Percentiles rank a stretch among this genome's conserved stretches.
phyloP scores from a whole-genome alignment of 164 flowering plant species.

The Pachysandra terminalis region DNA sequence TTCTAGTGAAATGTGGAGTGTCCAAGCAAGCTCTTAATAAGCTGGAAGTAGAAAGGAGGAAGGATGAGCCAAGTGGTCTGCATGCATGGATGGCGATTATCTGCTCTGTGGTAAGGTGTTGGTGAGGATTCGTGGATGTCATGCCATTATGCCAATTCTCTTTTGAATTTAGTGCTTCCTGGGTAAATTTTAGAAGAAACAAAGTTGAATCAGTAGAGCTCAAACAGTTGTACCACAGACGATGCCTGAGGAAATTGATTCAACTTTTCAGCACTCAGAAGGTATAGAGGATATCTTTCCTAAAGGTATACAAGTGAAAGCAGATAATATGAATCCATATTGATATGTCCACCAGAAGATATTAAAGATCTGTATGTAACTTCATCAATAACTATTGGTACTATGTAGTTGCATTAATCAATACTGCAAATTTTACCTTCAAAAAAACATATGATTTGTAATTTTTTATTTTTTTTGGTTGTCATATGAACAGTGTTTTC shows the following conservation, averaged over 20 bases:
- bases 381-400: too few relatives aligned
- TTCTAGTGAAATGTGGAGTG: conserved; percentile 61
- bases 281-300: background rate
- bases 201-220: conserved; percentile 2
- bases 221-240: background rate
- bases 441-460: too few relatives aligned
- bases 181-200: conserved; percentile 3
- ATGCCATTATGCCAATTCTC: background rate
- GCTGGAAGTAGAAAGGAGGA: conserved; percentile 52
- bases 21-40: conserved; percentile 56
- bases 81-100: conserved; percentile 58
- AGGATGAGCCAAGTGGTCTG: conserved; percentile 47
- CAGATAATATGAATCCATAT: too few relatives aligned
- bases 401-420: too few relatives aligned
- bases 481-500: too few relatives aligned
- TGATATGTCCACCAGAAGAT: too few relatives aligned
- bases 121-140: conserved; percentile 19
- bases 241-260: background rate
- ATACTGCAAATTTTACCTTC: too few relatives aligned
- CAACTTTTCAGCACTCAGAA: background rate
- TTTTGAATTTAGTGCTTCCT: background rate
- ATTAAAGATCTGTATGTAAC: too few relatives aligned
- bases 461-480: too few relatives aligned
- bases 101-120: conserved; percentile 33
- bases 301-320: too few relatives aligned